phyloP scores from a whole-genome alignment of 768 basidiomycete genomes.

The Trametopsis cervina region DNA sequence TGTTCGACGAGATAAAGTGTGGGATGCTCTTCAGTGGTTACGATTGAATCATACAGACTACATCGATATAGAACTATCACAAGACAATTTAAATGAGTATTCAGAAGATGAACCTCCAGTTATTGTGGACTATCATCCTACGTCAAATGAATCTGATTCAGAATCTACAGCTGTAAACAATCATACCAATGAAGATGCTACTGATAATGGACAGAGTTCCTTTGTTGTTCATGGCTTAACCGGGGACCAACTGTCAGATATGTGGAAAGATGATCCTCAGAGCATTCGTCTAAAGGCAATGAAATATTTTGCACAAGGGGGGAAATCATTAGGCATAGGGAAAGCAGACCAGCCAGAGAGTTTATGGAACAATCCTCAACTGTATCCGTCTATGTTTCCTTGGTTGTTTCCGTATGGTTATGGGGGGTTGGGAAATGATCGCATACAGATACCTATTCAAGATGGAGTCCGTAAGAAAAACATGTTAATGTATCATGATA shows the following conservation, averaged over 20 bases:
- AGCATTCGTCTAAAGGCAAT: constrained; percentile 21
- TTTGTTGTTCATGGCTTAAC: constrained; percentile 33
- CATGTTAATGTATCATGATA: constrained; percentile 33
- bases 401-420: constrained; percentile 36
- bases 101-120: constrained; percentile 20
- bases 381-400: constrained; percentile 33
- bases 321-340: constrained; percentile 25
- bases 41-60: neutral
- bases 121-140: constrained; percentile 6
- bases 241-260: constrained; percentile 17
- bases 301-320: constrained; percentile 21
- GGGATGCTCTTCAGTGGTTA: constrained; percentile 8
- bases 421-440: constrained; percentile 26
- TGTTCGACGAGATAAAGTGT: constrained; percentile 6
- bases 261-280: constrained; percentile 8
- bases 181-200: neutral
- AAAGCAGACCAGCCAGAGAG: constrained; percentile 22
- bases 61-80: constrained; percentile 2
- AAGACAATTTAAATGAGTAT: neutral
- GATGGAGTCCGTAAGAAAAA: constrained; percentile 18
- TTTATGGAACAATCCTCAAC: constrained; percentile 27
- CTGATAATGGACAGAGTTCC: constrained; percentile 24
- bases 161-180: neutral
- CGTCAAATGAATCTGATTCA: neutral
- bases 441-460: constrained; percentile 14